Base-by-base conservation (phyloP, 345 rosid species). In the Passiflora organensis region DNA sequence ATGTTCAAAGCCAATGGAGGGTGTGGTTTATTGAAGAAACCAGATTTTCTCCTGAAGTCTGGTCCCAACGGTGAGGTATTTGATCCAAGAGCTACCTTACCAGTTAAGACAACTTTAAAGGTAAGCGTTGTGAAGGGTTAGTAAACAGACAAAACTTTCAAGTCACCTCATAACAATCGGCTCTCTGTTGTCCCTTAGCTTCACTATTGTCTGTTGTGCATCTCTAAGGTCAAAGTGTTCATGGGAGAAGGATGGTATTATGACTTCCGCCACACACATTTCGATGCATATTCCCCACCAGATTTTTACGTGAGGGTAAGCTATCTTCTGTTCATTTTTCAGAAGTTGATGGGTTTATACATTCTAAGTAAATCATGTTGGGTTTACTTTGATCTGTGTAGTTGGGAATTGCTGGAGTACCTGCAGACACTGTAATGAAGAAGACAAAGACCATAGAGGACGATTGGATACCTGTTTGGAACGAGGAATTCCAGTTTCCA, bases 221-320 rank as follows among this genome's bases (percentile, higher is more conserved):
- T 32, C 16, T 44, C 14, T 24, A 52, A 90, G 97, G 89, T 90
- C 58, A 85, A 79, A 48, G 66, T 91, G 53, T 87, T 74, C 41
- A 82, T 91, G 95, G 97, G 97, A 17, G 91, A 91, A 68, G 97
- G 97, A 57, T 91, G 97, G 96, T 75, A 68, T 64, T 32, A 50
- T 0, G 97, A 91, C 24, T 91, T 91, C 60, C 66, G 24, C 0
- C 87, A 71, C 58, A 85, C 86, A n/a, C 91, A 91, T 58, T 91
- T 91, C 8, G 97, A 87, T 67, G 55, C 77, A 48, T 84, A 67
- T 51, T 87, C 95, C 32, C 95, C 95, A 1, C 91, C 95, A 55
- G 97, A 91, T 62, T 91, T 91, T 65, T 91, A 87, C 45, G 18
- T 82, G 12, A 78, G 81, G 78, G 96, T 91, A 82, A 65, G 78